phyloP scores from a whole-genome alignment of 1,284 basidiomycete genomes.

The Porodaedalea pini region DNA sequence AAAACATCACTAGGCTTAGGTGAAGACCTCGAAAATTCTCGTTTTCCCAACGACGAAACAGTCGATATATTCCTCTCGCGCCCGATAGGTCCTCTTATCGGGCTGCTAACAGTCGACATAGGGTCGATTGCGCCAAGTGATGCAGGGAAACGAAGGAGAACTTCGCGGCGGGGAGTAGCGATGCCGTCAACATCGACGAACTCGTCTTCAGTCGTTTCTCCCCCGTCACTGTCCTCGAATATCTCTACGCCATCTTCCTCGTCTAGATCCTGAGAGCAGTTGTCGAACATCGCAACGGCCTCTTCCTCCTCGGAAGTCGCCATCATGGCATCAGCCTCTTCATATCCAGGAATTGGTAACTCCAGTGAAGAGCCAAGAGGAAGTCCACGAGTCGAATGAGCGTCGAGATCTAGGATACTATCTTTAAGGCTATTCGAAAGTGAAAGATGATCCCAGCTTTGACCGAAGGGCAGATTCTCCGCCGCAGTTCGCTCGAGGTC shows the following conservation, averaged over 20 bases:
- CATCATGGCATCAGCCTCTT: slow-evolving; percentile 44
- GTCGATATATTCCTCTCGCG: slow-evolving; percentile 20
- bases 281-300: slow-evolving; percentile 31
- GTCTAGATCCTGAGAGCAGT: slow-evolving; percentile 27
- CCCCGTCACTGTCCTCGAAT: slow-evolving; percentile 40
- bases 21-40: slow-evolving; percentile 25
- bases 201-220: slow-evolving; percentile 72
- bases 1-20: slow-evolving; percentile 65
- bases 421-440: slow-evolving; percentile 61
- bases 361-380: slow-evolving; percentile 33
- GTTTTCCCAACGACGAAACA: slow-evolving; percentile 1
- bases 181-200: slow-evolving; percentile 67
- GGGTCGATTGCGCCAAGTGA: slow-evolving; percentile 67
- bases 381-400: slow-evolving; percentile 42
- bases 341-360: slow-evolving; percentile 23
- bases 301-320: slow-evolving; percentile 36
- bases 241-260: slow-evolving; percentile 44
- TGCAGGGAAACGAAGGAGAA: slow-evolving; percentile 62
- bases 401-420: slow-evolving; percentile 52
- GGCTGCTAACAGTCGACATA: slow-evolving; percentile 60
- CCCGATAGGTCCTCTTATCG: slow-evolving; percentile 42
- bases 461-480: slow-evolving; percentile 47
- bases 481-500: slow-evolving; percentile 33
- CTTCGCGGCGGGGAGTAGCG: slow-evolving; percentile 70
- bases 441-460: slow-evolving; percentile 67